Base-by-base conservation (phyloP, 768 basidiomycete species). In the Mycena albidolilacea region DNA sequence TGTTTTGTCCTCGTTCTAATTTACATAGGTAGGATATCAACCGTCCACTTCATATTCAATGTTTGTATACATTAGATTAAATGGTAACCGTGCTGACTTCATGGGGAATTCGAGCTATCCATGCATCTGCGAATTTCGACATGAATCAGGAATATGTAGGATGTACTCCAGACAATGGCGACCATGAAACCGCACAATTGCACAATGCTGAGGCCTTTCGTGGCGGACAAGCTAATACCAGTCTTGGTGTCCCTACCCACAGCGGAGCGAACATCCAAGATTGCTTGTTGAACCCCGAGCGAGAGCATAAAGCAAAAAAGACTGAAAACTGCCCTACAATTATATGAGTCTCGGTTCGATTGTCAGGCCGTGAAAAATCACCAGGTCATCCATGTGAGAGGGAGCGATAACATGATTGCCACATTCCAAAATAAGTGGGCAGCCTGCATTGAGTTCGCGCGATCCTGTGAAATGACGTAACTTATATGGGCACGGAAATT, bases 321-420 rank as follows among this genome's bases (percentile, higher is more conserved):
- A 44, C 12, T 43, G 60, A 61, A 8, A n/a, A 61, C 38, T 17
- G 60, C 17, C 60, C 60, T 61, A 44, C 1, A 44, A 54, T 11
- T 8, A 11, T 15, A 46, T 23, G 9, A 9, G 11, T 23, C 5
- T 54, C 23, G 11, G 6, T 12, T 11, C 23, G 10, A 8, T 30
- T 8, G 23, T 15, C 8, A 9, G 23, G 7, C 7, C 21, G 12
- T 9, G 15, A 10, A 21, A 14, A 30, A 37, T 61, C 21, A 44
- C 60, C 60, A 61, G 12, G 19, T 12, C 60, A 60, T 60, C 58
- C 58, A 60, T 21, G 58, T 60, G 38, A 60, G 4, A 39, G 58
- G 58, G 14, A 60, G 41, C 8, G 60, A 61, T 44, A 61, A 43
- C 60, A 61, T 61, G 30, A 61, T 44, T 7, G 7, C 17, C 1